Base-by-base conservation (phyloP, 2,329 filamentous ascomycete species). In the Fusarium pseudocircinatum region DNA sequence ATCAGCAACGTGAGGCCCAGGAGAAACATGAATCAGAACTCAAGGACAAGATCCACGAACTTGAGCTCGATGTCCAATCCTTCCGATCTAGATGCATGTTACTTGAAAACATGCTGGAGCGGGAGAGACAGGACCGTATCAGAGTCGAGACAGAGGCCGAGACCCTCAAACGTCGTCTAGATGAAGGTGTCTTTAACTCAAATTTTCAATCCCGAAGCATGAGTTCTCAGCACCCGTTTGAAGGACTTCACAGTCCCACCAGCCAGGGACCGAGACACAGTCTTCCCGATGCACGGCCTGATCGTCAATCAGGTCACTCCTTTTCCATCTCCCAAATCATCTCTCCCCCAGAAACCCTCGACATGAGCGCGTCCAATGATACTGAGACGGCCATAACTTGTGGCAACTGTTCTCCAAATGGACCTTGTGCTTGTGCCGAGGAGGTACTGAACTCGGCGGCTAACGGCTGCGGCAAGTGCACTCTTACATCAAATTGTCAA, bases 51-150 rank as follows among this genome's bases (percentile, higher is more conserved):
- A 86, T 91, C 32, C 84, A 83, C 47, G 83, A 83, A 52, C 85
- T 95, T 8, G 91, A 93, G 75, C 83, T 87, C 39, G 91, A 94
- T 74, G 83, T 94, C 7, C 89, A 93, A 77, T 89, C 90, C 24
- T 90, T 92, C 74, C 89, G 87, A 42, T 88, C 86, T 34, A 86
- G 88, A 69, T 93, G 90, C 79, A 84, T 89, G 74, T 84, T 87
- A 32, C 82, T 94, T 30, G 91, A 94, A 80, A 89, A 86, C 67
- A 86, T 91, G 80, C 84, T 93, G 14, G 88, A 90, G 64, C 86
- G 86, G 66, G 89, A 91, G 79, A 85, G 87, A 22, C 82, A 85
- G 69, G 85, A 86, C 50, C 83, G 86, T 24, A 80, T 84, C 62
- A 82, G 81, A 50, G 82, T 82, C 56, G 84, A 85, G 75, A 82